A percentile compares a stretch with the other conserved stretches of the same genome.
Conservation (phyloP, 305 asterid species). For the Fraxinus albicans region DNA sequence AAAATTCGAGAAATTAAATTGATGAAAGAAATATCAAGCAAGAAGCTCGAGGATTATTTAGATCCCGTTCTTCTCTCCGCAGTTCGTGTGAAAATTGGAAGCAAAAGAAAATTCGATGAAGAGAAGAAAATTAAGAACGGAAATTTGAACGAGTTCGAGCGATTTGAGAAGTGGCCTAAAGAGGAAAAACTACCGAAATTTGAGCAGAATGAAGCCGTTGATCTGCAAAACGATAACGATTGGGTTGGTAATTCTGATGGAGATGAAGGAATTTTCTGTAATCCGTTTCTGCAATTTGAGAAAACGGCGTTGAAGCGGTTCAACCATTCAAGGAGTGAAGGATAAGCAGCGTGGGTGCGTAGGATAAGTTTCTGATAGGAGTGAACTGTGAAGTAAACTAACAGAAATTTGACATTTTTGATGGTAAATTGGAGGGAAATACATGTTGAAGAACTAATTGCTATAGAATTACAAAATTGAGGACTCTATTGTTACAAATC, state of each 20-base stretch:
- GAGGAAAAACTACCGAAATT: conserved; percentile 7
- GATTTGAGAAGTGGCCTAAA: conserved; percentile 20
- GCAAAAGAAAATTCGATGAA: conserved; percentile 13
- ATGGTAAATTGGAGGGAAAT: neutral
- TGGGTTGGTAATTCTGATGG: conserved; percentile 1
- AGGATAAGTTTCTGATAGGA: neutral
- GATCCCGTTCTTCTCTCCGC: conserved; percentile 36
- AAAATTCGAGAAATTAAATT: neutral
- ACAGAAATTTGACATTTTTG: neutral
- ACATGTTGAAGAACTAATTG: neutral
- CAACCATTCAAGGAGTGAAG: conserved; percentile 17
- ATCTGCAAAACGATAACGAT: conserved; percentile 21
- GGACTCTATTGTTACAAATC: neutral
- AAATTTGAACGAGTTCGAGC: conserved; percentile 24
- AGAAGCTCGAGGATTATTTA: conserved; percentile 37
- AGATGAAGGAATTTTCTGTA: neutral
- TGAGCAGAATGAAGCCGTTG: conserved; percentile 17
- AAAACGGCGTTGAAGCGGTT: conserved; percentile 20
- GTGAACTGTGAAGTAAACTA: neutral
- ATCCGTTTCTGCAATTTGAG: conserved; percentile 23
- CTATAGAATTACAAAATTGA: neutral
- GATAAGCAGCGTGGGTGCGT: neutral
- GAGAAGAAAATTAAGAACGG: conserved; percentile 3
- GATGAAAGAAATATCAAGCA: conserved; percentile 11
- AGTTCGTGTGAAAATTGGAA: conserved; percentile 26